Evolutionary conservation across 768 basidiomycete species (phyloP), one percentile per base, ranked within the genome.

Genomic region (Cantharellus anzutake): DNA sequence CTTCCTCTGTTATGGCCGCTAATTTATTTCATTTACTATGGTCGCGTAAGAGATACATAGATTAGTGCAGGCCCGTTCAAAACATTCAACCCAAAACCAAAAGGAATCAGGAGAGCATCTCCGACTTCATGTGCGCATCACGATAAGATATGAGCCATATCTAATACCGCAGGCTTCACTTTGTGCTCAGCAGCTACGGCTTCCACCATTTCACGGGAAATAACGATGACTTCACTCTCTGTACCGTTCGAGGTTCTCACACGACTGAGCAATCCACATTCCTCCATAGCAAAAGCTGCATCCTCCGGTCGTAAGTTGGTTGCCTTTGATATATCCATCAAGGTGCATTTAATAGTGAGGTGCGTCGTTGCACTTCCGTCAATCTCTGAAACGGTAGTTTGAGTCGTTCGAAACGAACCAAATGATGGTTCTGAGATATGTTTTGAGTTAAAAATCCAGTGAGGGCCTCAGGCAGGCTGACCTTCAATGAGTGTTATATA

Each of bases 291-390:
- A 70, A 89, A 92, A 0, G 89, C 84, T 0, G 83, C 80, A 68
- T 98, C 94, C 59, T 96, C 89, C 0, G 82, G 69, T 1, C 87
- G 78, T 58, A 98, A 72, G 69, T 86, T 83, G 53, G 88, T 88
- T 38, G 83, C 86, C 16, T 75, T 73, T 1, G 90, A 83, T 60
- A 97, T 80, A 41, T 87, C 82, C 4, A 73, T 73, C n/a, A 97
- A 76, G 20, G 83, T 82, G 68, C 85, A 88, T 29, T 71, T 72
- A 37, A 86, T 75, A 48, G 78, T 73, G 60, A 85, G 75, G 63
- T 90, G 82, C 3, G 80, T 80, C 7, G 56, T 57, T 7, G 52
- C 35, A 7, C 7, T 7, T 20, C 44, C 44, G 20, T 48, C 44
- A 20, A 48, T 48, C 11, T 11, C 14, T 11, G 52, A 55, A 37